Base-by-base conservation (phyloP, 192 early-diverging fungal genomes). In the Podochytrium sp. region DNA sequence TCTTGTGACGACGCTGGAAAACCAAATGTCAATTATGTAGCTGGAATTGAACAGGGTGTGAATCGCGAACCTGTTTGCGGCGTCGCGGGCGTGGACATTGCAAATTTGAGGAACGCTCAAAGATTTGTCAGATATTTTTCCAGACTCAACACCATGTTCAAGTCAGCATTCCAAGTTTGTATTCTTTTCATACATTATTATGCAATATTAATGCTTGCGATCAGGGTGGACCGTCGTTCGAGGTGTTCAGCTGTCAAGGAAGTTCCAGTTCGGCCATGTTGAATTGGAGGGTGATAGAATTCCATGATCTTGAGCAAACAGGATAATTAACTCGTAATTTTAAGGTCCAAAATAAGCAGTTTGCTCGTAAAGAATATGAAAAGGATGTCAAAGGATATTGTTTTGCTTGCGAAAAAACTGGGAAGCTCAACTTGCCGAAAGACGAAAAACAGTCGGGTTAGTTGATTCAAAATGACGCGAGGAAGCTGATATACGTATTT, bases 111-210 rank as follows among this genome's bases (percentile, higher is more conserved):
- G n/a, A n/a, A n/a, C n/a, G n/a, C n/a, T n/a, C n/a, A n/a, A n/a
- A n/a, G n/a, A n/a, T n/a, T n/a, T n/a, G n/a, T n/a, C n/a, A n/a
- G n/a, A n/a, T n/a, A n/a, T n/a, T n/a, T n/a, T n/a, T n/a, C n/a
- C n/a, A n/a, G n/a, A n/a, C n/a, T n/a, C n/a, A n/a, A n/a, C n/a
- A 67, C 29, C 49, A 79, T 79, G 78, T 79, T 79, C 65, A 76
- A 79, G 50, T 63, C 57, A 32, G 69, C 49, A 32, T 79, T 76
- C 47, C 78, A 79, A 71, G 78, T 79, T 29, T 39, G 3, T 2
- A 41, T 62, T 18, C 7, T 23, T 38, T 18, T 14, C 23, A 14
- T 27, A 52, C 7, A 32, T 29, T 6, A 23, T n/a, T 33, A 33
- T 6, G 32, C 6, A 20, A 65, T 33, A 60, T 25, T 12, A 25